Conservation (phyloP, 176 grass and related monocot genomes). For the Dactylis glomerata region DNA sequence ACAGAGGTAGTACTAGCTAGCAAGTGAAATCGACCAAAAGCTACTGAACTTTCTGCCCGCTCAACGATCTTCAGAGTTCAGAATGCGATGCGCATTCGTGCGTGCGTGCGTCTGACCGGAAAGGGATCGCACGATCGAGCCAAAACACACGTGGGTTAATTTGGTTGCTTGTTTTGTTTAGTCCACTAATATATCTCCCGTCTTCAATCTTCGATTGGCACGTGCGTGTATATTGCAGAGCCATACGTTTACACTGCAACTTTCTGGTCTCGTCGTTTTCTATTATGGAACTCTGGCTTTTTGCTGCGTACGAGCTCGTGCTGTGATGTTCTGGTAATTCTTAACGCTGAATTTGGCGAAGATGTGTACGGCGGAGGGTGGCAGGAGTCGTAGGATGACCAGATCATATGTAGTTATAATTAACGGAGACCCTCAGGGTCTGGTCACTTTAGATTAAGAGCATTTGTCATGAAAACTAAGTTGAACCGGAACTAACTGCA, state of each 20-base stretch:
- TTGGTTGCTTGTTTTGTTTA: neutral
- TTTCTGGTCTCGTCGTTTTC: neutral
- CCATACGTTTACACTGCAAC: conserved; percentile 6
- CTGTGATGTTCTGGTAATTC: neutral
- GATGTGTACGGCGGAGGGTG: neutral
- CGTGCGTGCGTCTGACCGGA: neutral
- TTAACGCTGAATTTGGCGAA: neutral
- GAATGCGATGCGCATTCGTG: neutral
- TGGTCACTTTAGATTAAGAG: neutral
- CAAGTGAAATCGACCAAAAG: neutral
- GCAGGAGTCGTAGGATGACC: neutral
- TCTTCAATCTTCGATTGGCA: neutral
- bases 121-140: neutral
- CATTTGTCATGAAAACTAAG: neutral
- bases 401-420: neutral
- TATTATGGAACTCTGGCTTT: neutral
- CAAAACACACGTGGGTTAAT: neutral
- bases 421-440: neutral
- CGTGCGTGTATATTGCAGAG: neutral
- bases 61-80: too few relatives aligned
- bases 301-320: neutral
- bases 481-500: neutral
- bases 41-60: neutral
- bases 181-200: neutral
- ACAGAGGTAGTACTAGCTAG: neutral